These are phyloP conservation scores for Fagopyrum tataricum DNA, from an alignment of 148 eudicot genomes.

Conservation along the genomic window DNA sequence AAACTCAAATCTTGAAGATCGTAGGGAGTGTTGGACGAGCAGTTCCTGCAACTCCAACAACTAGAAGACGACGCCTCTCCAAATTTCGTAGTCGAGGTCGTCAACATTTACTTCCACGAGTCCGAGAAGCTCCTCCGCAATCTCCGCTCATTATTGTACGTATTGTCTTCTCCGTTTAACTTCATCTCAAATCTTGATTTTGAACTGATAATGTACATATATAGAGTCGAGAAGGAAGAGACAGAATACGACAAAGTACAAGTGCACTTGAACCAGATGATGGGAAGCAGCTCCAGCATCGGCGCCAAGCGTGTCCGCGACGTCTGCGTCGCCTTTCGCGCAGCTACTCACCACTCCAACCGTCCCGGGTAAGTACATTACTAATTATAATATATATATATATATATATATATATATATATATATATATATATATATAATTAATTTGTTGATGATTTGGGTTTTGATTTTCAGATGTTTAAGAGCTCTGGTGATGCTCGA, in stretches of 20 bases:
- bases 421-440: background rate
- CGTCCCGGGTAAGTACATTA: background rate
- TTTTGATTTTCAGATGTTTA: background rate
- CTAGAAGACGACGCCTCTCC: constrained; percentile 83
- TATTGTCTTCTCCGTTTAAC: background rate
- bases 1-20: no score
- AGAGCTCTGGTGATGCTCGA: constrained; percentile 75
- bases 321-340: constrained; percentile 82
- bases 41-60: constrained; percentile 85
- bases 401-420: background rate
- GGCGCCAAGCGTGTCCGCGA: constrained; percentile 80
- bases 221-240: background rate
- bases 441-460: background rate
- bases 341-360: constrained; percentile 55
- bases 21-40: constrained; percentile 97
- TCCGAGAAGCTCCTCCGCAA: constrained; percentile 77
- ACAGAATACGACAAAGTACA: constrained; percentile 74
- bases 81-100: constrained; percentile 74
- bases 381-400: background rate
- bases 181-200: background rate
- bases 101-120: constrained; percentile 77
- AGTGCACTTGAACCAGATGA: constrained; percentile 73
- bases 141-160: constrained; percentile 55
- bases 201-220: no score
- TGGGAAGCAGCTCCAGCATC: constrained; percentile 96